phyloP scores from a whole-genome alignment of 441 rosid species.

The Pelargonium citronellum region DNA sequence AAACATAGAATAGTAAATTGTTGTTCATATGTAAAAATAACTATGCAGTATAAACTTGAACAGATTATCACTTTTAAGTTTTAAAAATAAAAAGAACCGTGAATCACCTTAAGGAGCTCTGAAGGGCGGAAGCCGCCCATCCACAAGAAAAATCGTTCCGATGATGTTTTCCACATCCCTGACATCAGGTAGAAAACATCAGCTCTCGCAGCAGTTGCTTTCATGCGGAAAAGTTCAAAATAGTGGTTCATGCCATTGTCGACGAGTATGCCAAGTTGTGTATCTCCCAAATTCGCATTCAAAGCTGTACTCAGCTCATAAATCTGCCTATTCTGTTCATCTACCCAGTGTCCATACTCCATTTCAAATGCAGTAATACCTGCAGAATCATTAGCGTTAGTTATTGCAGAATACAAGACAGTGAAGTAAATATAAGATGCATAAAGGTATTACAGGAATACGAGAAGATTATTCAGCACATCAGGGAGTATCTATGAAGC shows the following conservation, averaged over 20 bases:
- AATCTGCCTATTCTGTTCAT: constrained; percentile 50
- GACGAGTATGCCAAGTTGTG: constrained; percentile 49
- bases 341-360: constrained; percentile 64
- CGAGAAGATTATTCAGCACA: too few species aligned
- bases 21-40: too few species aligned
- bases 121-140: constrained; percentile 68
- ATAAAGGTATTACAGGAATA: constrained; percentile 8
- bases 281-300: constrained; percentile 42
- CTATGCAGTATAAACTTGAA: not conserved
- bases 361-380: constrained; percentile 57
- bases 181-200: constrained; percentile 61
- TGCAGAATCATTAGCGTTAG: constrained; percentile 22
- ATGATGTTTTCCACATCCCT: constrained; percentile 57
- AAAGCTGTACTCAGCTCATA: constrained; percentile 48
- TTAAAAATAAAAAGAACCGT: not conserved
- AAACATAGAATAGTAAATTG: not conserved
- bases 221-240: constrained; percentile 57
- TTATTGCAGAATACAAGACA: constrained; percentile 3
- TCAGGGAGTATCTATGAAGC: too few species aligned
- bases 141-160: constrained; percentile 65
- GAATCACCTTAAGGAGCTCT: constrained; percentile 59
- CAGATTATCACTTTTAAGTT: not conserved
- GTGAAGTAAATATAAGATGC: constrained; percentile 11
- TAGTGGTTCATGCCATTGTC: constrained; percentile 54
- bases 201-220: constrained; percentile 47